Evolutionary conservation across 1,284 basidiomycete genomes (phyloP).

Genomic region (Puccinia coronata): DNA sequence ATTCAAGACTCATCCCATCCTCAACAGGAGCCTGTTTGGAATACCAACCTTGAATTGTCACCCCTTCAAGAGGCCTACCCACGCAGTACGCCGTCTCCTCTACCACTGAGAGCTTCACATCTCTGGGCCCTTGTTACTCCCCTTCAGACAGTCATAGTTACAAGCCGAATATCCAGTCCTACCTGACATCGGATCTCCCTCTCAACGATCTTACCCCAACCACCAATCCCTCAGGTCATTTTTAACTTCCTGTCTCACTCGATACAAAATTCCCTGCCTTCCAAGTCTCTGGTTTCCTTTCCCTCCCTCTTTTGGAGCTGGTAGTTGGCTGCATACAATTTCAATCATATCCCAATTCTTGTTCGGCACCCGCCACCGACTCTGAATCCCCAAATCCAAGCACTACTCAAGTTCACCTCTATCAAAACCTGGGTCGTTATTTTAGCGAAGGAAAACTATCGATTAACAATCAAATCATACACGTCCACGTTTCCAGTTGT

Average conservation of each 20-base stretch:
- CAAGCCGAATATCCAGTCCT: conserved; percentile 7
- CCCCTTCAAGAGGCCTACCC: background rate
- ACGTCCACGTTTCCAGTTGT: no score
- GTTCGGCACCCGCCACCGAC: no score
- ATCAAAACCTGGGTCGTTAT: no score
- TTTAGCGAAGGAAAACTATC: no score
- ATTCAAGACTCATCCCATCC: background rate
- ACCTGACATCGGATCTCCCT: background rate
- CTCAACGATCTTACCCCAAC: conserved; percentile 6
- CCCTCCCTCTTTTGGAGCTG: background rate
- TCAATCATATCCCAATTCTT: background rate
- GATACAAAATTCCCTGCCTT: background rate
- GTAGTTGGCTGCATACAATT: background rate
- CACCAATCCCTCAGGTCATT: background rate
- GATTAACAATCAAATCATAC: no score
- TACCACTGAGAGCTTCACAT: background rate
- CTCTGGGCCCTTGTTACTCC: conserved; percentile 11
- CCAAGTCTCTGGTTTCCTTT: no score
- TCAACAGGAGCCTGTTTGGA: background rate
- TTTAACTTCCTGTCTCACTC: background rate
- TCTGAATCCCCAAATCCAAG: no score
- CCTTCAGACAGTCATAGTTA: conserved; percentile 16
- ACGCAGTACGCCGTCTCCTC: background rate
- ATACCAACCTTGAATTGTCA: no score
- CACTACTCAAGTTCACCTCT: no score